Evolutionary conservation across 2,329 filamentous ascomycete species (phyloP), one percentile per base, ranked within the genome.

Genomic region (Epichloe bromicola): DNA sequence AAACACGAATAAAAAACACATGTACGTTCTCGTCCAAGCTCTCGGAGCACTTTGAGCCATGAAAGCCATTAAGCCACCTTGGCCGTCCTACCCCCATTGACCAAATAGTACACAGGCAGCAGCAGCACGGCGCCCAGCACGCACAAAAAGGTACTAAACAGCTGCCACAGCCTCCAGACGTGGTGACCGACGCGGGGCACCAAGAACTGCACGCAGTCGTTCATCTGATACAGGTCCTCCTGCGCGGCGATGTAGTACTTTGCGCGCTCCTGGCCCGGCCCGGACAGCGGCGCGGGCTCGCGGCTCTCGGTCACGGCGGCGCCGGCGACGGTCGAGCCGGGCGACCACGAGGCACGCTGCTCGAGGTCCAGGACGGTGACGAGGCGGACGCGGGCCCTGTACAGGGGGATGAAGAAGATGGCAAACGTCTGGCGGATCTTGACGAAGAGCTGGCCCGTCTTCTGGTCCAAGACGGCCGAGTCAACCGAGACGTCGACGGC

Each of bases 141-240:
- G 57, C 85, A 91, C 4, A 86, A 61, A 3, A 78, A 54, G 0
- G 85, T 84, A 3, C 80, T 80, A 49, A 80, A 72, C 19, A 83
- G 68, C 62, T 89, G 85, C 74, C 78, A 85, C 1, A 59, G 10
- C 3, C 74, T 55, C 65, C 78, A 72, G 1, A 88, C 65, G 23
- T 77, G 60, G 7, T 71, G 66, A 0, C 79, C 80, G 0, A 83
- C 67, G 0, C 78, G 74, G 11, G 84, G 80, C 15, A 77, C 60
- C 17, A 90, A 58, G 61, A 94, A 93, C 58, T 83, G 83, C 54
- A 91, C 70, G 55, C 83, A 83, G 57, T 95, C 84, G 46, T 81
- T 83, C 1, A 80, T 73, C 60, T 91, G 86, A 61, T 95, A 95
- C 7, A 90, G 68, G 62, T 95, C 88, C 57, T 94, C 82, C 63